Evolutionary conservation across 208 protist species (phyloP), one percentile per base, ranked within the genome.

Genomic region (Trypanosomatidae sp.): DNA sequence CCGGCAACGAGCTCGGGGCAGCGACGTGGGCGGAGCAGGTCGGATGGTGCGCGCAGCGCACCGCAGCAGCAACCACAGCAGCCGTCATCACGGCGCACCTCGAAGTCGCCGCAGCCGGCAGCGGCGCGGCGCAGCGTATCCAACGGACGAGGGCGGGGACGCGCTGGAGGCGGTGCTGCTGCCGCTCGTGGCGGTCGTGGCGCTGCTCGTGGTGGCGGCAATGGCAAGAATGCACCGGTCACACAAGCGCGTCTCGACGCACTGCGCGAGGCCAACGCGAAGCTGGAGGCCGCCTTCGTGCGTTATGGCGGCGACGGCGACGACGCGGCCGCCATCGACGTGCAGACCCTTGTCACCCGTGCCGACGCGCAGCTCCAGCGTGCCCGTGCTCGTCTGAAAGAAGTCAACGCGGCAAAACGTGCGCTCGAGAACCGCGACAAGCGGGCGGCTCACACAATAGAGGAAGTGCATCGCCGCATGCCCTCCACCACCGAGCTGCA

Each of bases 361-460:
- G 83, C 82, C 13, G 77, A 88, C n/a, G 77, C 74, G 43, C 83
- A 91, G 64, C 77, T 93, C 28, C 66, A 80, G 19, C 44, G 79
- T 59, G 84, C 71, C 8, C 71, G 80, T 58, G 65, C 68, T 13
- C 74, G 76, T 28, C 79, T 95, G n/a, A 73, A 74, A 10, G 81
- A 90, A 68, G 36, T 84, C 55, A 78, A 74, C 50, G 73, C 78
- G 55, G 69, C 64, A 15, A 81, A 75, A 15, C 80, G 85, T 46
- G 79, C 79, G n/a, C 74, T 95, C 25, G 59, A 79, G 33, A 74
- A 82, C 44, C 83, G 90, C 33, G 80, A 94, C 55, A 89, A 91
- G 77, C 81, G 86, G 17, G 81, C 84, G 1, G 85, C 86, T 0
- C 85, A 94, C 64, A 84, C 85, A 8, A 87, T 93, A 53, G 73